phyloP scores from a whole-genome alignment of 2,329 filamentous ascomycete species.

The Blastomyces parvus region DNA sequence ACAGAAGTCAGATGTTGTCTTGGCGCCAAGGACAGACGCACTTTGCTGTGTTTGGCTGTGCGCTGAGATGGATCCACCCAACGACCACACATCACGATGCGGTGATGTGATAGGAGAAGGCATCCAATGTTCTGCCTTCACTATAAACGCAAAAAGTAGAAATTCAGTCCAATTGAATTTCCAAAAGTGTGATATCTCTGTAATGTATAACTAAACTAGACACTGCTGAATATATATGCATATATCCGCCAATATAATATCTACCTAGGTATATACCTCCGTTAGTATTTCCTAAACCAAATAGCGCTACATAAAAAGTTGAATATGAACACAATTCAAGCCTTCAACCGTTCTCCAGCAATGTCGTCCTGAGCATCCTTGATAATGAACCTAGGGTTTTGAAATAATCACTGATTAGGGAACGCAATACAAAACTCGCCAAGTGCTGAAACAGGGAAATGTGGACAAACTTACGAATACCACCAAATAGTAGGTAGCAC shows the following conservation, averaged over 20 bases:
- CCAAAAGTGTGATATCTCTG: conserved; percentile 1
- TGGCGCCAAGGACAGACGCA: neutral
- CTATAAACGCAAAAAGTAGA: neutral
- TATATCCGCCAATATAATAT: neutral
- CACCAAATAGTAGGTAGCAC: conserved; percentile 79
- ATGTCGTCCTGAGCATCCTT: conserved; percentile 79
- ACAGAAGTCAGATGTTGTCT: no score
- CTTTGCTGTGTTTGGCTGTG: conserved; percentile 1
- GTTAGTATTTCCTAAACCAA: neutral
- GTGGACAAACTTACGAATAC: conserved; percentile 67
- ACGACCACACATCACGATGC: neutral
- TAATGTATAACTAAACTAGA: neutral
- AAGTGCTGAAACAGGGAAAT: conserved; percentile 6
- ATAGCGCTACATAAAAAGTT: neutral
- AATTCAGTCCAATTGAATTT: neutral
- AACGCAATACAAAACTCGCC: conserved; percentile 12
- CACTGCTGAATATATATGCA: neutral
- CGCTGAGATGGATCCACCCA: neutral
- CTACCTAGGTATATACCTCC: neutral
- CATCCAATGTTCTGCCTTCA: neutral
- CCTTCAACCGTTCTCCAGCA: conserved; percentile 62
- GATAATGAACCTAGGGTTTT: conserved; percentile 62
- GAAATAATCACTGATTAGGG: conserved; percentile 19
- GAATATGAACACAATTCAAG: conserved; percentile 33
- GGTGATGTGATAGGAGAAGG: neutral